Evolutionary conservation across 1,284 basidiomycete species (phyloP), one percentile per base, ranked within the genome.

Genomic region (Schizopora paradoxa): DNA sequence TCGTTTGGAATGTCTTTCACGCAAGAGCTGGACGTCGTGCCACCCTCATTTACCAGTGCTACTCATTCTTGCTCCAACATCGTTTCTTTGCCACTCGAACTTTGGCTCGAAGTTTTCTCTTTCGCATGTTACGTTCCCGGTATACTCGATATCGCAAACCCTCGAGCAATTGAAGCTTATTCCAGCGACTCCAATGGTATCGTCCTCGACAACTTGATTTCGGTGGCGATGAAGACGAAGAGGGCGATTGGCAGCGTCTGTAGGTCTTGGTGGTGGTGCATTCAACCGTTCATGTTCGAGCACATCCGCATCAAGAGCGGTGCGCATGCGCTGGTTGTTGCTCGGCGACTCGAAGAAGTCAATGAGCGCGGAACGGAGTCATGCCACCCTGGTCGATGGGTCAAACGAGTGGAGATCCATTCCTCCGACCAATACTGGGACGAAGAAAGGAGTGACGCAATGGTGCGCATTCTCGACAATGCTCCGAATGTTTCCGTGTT

Each of bases 21-120:
- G n/a, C n/a, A n/a, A n/a, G n/a, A n/a, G n/a, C n/a, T n/a, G n/a
- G n/a, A n/a, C n/a, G n/a, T n/a, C n/a, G n/a, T n/a, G n/a, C n/a
- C n/a, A n/a, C n/a, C n/a, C n/a, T n/a, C n/a, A n/a, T n/a, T n/a
- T n/a, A n/a, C n/a, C n/a, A n/a, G n/a, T n/a, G n/a, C n/a, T n/a
- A n/a, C n/a, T n/a, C n/a, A n/a, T n/a, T n/a, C n/a, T n/a, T n/a
- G n/a, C n/a, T n/a, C n/a, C n/a, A n/a, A n/a, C n/a, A n/a, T n/a
- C n/a, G n/a, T n/a, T n/a, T n/a, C n/a, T n/a, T n/a, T 61, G 25
- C 60, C 60, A 10, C 53, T 58, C 8, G 66, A 68, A 51, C 41
- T 66, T n/a, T 65, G 65, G 64, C 47, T 59, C 6, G 51, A 54
- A n/a, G 55, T 67, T 18, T 62, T 67, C 44, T 38, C 46, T 2